These are phyloP conservation scores for Boletus sp. DNA, from an alignment of 768 basidiomycete genomes.

Conservation along the genomic window DNA sequence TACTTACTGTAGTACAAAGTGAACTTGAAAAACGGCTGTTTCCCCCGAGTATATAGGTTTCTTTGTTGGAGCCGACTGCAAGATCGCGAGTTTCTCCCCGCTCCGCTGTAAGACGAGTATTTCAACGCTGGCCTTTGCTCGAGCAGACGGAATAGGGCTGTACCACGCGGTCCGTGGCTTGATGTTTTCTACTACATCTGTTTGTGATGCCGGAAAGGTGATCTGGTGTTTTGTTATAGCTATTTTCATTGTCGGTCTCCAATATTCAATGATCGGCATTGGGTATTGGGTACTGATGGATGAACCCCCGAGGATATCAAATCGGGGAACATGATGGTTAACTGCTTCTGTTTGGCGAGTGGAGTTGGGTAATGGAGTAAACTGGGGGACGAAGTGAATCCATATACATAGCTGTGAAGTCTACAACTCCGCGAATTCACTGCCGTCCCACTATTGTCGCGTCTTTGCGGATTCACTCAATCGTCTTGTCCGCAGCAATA, in stretches of 20 bases:
- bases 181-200: not conserved
- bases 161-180: not conserved
- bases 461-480: no score
- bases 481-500: not conserved
- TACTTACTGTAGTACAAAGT: no score
- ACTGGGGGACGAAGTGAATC: no score
- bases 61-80: no score
- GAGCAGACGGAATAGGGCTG: not conserved
- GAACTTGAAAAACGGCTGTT: not conserved
- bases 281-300: not conserved
- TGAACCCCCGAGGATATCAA: not conserved
- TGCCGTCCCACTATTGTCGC: not conserved
- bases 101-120: not conserved
- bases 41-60: not conserved
- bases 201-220: not conserved
- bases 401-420: not conserved
- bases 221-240: not conserved
- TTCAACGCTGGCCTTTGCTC: not conserved
- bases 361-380: no score
- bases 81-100: not conserved
- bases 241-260: not conserved
- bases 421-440: not conserved
- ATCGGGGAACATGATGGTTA: not conserved
- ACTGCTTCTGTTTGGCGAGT: not conserved
- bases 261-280: not conserved